Evolutionary conservation across 352 stramenopile genomes (phyloP), one percentile per base, ranked within the genome.

Genomic region (Globisporangium barbulae): DNA sequence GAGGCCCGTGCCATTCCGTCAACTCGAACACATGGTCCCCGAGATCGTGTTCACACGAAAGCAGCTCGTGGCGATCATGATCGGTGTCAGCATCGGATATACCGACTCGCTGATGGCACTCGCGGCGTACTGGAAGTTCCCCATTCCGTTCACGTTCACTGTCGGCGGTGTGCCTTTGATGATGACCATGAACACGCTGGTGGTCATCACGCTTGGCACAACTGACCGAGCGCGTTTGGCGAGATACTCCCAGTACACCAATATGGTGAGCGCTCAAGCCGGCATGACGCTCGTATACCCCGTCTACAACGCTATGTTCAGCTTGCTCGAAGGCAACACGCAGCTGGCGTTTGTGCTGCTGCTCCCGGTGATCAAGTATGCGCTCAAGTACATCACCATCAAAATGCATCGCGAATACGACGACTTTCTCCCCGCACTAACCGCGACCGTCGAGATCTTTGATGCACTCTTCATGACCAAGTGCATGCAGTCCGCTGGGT

Each of bases 401-500:
- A 17, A 52, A 19, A 12, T 8, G 22, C 21, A 53, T 6, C 25
- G 1, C 8, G 2, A 15, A 22, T n/a, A 28, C 17, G 45, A 28
- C 15, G 44, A 59, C 13, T 13, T 33, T 2, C 0, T 53, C 5
- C 25, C 3, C 2, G 25, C 37, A 0, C 7, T 41, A 0, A 8
- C 39, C 12, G 7, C 48, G n/a, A 45, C 21, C 28, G 62, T 58
- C 42, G 62, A 63, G 19, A 41, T 63, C 44, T 63, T 68, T 4
- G 55, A 68, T 33, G 62, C 62, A 10, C 33, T 68, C 13, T 63
- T 63, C 28, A 61, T 63, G 62, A 63, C 53, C 45, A 63, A 74
- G 25, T 73, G 73, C 21, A 68, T 65, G 17, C 70, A 80, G 44
- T 59, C 53, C 7, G 53, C 41, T 33, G 50, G 42, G 8, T 53